Evolutionary conservation across 371 early-diverging fungal genomes (phyloP), one percentile per base, ranked within the genome.

Genomic region (Rhizopus microsporus): DNA sequence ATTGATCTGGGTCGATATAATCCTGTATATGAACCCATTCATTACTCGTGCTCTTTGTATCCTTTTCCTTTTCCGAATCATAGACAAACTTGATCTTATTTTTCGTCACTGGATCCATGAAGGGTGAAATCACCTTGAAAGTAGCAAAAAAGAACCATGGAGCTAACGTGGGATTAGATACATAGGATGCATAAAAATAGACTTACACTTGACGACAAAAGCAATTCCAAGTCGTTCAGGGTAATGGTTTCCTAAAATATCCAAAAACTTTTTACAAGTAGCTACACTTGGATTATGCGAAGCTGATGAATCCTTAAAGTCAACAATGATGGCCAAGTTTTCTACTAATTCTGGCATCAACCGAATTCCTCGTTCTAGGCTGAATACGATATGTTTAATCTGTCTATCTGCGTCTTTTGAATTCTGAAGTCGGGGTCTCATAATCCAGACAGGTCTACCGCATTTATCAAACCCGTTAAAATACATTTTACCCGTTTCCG

Each of bases 81-180:
- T 67, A 53, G 3, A 90, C 89, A 70, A 96, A 93, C 29, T 89
- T 82, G 51, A 96, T 84, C 63, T 95, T 96, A 17, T 74, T 71
- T 49, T 84, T 86, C n/a, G 96, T 95, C 40, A 94, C 91, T 8
- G 94, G 93, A 67, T 96, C 94, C 62, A 96, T 82, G 60, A 95
- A 94, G 0, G 95, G 95, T 5, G 89, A 82, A 32, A 96, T 80
- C 17, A 93, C 31, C 64, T 85, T 87, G 61, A 88, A 93, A 30
- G 92, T 88, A 38, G 85, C 80, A 71, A 86, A 86, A 60, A 96
- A 91, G 67, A 91, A 88, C 86, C 91, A 91, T n/a, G 93, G 92
- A 30, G 96, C 92, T 86, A 59, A 34, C 58, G 52, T 8, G 15
- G 38, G 12, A 17, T 12, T 23, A 23, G 23, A 23, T 23, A 23